Percentiles rank a stretch among this genome's conserved stretches.
Evolutionary conservation across 2,329 filamentous ascomycete species (phyloP).

Genomic region (Elsinoe batatas): DNA sequence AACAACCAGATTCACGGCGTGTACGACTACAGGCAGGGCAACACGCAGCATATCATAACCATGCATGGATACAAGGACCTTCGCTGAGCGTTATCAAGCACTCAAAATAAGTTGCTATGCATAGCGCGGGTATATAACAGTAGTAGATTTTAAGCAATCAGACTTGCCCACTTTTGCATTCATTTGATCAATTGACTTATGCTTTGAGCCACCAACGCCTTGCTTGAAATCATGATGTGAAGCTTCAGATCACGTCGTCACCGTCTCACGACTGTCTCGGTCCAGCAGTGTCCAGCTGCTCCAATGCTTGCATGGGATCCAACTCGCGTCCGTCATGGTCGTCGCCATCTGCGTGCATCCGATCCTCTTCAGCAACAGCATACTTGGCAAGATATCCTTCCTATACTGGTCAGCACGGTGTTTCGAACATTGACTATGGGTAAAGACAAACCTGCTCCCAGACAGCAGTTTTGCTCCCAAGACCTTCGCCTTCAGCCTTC

Average conservation of each 20-base stretch:
- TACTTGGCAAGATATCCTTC: conserved; percentile 89
- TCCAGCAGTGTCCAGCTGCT: conserved; percentile 87
- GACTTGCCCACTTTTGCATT: not conserved
- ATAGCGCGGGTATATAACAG: conserved; percentile 7
- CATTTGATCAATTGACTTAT: not conserved
- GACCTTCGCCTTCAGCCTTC: conserved; percentile 75
- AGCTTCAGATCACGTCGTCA: not conserved
- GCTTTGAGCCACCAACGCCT: not conserved
- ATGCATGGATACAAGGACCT: too few relatives aligned
- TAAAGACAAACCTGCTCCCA: conserved; percentile 76
- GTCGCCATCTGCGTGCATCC: conserved; percentile 48
- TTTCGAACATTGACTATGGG: not conserved
- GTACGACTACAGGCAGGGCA: not conserved
- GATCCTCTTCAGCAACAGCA: conserved; percentile 73
- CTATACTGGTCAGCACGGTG: conserved; percentile 39
- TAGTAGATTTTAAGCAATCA: not conserved
- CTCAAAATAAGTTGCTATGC: not conserved
- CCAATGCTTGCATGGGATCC: conserved; percentile 93
- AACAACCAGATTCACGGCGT: not conserved
- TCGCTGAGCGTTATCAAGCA: too few relatives aligned
- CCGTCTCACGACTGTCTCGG: conserved; percentile 60
- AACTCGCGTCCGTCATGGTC: conserved; percentile 44
- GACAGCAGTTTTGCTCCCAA: conserved; percentile 86
- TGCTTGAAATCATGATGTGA: not conserved
- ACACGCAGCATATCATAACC: not conserved